Percentiles rank a stretch among this genome's conserved stretches.
phyloP scores from a whole-genome alignment of 495 filamentous ascomycete species.

The Penicillium angulare region DNA sequence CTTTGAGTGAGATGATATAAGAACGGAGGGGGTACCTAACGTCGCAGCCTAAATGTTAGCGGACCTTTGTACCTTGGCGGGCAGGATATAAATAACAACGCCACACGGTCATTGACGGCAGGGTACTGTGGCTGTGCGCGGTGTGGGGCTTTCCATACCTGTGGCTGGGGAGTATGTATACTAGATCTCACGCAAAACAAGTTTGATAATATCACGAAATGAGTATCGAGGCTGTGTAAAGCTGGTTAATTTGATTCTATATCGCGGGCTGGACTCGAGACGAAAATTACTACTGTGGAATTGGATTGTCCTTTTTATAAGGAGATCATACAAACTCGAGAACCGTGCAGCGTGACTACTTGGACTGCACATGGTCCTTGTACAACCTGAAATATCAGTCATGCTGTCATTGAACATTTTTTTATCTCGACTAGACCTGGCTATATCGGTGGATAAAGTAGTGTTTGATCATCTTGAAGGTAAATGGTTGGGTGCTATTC shows the following conservation, averaged over 20 bases:
- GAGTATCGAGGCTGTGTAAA: background rate
- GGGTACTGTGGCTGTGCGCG: conserved; percentile 16
- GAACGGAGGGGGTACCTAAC: conserved; percentile 25
- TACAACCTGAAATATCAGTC: conserved; percentile 17
- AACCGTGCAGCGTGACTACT: conserved; percentile 17
- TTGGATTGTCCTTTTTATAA: conserved; percentile 8
- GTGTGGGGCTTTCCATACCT: conserved; percentile 9
- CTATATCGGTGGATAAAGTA: no score
- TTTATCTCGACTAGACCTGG: no score
- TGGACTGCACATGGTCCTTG: conserved; percentile 18
- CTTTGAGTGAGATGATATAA: background rate
- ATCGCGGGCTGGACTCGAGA: background rate
- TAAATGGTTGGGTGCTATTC: no score
- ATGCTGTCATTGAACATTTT: conserved; percentile 11
- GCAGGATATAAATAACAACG: conserved; percentile 23
- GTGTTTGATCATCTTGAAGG: no score
- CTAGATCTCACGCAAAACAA: no score
- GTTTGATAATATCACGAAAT: no score
- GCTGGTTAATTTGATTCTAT: background rate
- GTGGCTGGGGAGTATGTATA: no score
- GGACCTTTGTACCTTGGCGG: conserved; percentile 14
- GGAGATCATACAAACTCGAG: background rate
- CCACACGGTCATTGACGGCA: conserved; percentile 15
- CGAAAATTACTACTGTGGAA: background rate
- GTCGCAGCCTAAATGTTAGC: conserved; percentile 30